A percentile compares a stretch with the other conserved stretches of the same genome.
Conservation (phyloP, 139 green algal species). For the Chlamydomonas sphaeroides region DNA sequence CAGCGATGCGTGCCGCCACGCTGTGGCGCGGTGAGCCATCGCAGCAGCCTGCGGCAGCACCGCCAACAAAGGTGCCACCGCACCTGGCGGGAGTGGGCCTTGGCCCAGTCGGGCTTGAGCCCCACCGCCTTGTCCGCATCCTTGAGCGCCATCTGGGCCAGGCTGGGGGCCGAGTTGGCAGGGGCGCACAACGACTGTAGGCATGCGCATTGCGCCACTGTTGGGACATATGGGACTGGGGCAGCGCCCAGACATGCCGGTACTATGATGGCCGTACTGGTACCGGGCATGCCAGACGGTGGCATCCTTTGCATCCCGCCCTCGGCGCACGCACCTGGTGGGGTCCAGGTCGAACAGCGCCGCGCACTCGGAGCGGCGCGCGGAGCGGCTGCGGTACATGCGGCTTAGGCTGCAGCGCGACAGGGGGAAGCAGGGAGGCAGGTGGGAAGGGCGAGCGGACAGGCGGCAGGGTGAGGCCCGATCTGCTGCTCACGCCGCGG, state of each 20-base stretch:
- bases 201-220: not conserved
- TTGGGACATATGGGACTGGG: no score
- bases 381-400: slow-evolving; percentile 54
- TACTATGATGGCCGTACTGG: no score
- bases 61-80: not conserved
- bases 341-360: slow-evolving; percentile 83
- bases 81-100: slow-evolving; percentile 50
- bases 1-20: no score
- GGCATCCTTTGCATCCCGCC: no score
- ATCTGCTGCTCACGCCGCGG: no score
- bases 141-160: slow-evolving; percentile 54
- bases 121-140: slow-evolving; percentile 62
- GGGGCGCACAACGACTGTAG: not conserved
- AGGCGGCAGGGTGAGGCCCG: no score
- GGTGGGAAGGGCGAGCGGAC: no score
- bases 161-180: slow-evolving; percentile 46
- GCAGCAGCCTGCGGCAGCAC: no score
- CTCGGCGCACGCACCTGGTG: not conserved
- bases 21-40: no score
- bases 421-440: not conserved
- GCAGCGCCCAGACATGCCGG: no score
- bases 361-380: slow-evolving; percentile 59
- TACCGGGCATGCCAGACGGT: no score
- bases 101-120: slow-evolving; percentile 39
- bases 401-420: slow-evolving; percentile 41